Percentiles rank a stretch among this genome's conserved stretches.
Conservation (phyloP, 331 rosid species). For the Quercus phellos region DNA sequence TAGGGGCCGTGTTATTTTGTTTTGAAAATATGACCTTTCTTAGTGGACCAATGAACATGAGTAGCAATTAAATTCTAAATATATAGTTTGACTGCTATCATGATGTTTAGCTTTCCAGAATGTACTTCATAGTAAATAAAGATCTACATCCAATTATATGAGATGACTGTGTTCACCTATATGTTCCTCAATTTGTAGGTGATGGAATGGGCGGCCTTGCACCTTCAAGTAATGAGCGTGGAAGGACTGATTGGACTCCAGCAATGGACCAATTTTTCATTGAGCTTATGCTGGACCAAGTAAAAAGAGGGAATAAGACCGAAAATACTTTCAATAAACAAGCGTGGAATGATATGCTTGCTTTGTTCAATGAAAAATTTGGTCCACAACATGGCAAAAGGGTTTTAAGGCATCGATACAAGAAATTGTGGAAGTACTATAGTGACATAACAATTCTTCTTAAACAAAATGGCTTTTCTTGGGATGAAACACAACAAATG, state of each 20-base stretch:
- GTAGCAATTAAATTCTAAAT: neutral
- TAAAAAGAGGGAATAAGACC: slow-evolving; percentile 50
- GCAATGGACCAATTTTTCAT: slow-evolving; percentile 65
- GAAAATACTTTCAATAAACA: slow-evolving; percentile 48
- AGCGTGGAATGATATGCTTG: slow-evolving; percentile 71
- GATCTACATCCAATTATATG: neutral
- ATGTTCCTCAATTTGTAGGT: slow-evolving; percentile 33
- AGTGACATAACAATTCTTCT: slow-evolving; percentile 44
- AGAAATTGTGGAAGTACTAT: slow-evolving; percentile 60
- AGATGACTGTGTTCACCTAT: neutral
- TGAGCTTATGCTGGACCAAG: slow-evolving; percentile 70
- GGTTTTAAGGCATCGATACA: slow-evolving; percentile 59
- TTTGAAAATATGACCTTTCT: neutral
- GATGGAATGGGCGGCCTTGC: slow-evolving; percentile 37
- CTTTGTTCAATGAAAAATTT: slow-evolving; percentile 49
- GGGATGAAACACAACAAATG: slow-evolving; percentile 60
- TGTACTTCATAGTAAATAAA: neutral
- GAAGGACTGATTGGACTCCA: slow-evolving; percentile 54
- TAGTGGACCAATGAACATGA: neutral
- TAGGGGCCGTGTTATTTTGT: neutral
- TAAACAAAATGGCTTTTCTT: slow-evolving; percentile 52
- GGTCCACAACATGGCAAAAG: slow-evolving; percentile 61
- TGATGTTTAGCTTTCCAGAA: neutral
- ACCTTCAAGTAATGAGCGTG: slow-evolving; percentile 43
- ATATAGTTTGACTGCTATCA: neutral